Evolutionary conservation across 23 red algal species (phyloP), one percentile per base, ranked within the genome.

Genomic region (Gracilaria caudata): DNA sequence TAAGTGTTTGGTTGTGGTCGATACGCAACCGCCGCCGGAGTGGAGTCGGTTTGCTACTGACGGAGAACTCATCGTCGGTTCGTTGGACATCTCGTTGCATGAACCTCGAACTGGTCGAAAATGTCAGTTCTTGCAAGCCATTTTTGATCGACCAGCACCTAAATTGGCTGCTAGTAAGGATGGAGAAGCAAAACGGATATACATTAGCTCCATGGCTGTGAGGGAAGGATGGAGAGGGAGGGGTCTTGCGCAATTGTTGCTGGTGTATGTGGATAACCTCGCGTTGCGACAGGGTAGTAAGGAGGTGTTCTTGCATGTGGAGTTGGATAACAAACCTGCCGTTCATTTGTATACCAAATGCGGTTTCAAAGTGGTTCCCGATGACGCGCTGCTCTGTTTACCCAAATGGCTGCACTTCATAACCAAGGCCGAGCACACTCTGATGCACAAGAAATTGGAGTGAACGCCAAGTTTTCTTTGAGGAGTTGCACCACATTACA

Each of bases 181-280:
- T 21, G 51, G 21, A 36, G 51, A 54, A 5, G 45, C 71, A 17
- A 80, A 72, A 46, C 51, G 87, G 10, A 56, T 90, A 29, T 92
- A 92, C 66, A 74, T 92, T 21, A 84, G 79, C 25, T 92, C 89
- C 46, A 92, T 92, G 89, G 89, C 89, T 28, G 40, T 92, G 44
- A 58, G 89, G 40, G 51, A 77, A 25, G 89, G 30, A 6, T 92
- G 81, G 79, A 55, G 79, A 70, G 58, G 89, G 29, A 46, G 78
- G 47, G 89, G 89, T 33, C 79, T 92, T 13, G 89, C 89, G 37
- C 68, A 83, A 24, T 26, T 37, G 19, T 55, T 92, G 58, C 25
- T 92, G 49, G 78, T 40, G 17, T 11, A 77, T 24, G 80, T 84
- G 1, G 65, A 73, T 36, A 24, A 78, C 19, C 47, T 92, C 45